phyloP scores from a whole-genome alignment of 352 stramenopile genomes.

The Phytophthora agathidicida region DNA sequence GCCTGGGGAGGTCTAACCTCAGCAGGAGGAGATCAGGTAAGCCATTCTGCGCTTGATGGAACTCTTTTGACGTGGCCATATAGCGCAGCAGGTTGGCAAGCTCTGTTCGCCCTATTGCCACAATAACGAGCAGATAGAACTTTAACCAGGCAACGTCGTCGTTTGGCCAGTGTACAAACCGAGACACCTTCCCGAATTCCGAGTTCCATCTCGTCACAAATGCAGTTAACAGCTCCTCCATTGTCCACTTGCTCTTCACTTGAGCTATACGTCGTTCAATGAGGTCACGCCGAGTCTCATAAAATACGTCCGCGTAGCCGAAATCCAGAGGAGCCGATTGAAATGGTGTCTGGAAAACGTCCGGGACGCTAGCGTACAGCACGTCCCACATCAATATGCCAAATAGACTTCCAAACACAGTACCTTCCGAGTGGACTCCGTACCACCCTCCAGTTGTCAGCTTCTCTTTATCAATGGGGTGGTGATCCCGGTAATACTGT shows the following conservation, averaged over 20 bases:
- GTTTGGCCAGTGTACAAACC: conserved; percentile 68
- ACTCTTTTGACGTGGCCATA: conserved; percentile 74
- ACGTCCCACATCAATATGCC: conserved; percentile 91
- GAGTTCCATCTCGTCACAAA: conserved; percentile 44
- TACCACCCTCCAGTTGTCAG: conserved; percentile 67
- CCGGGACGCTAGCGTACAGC: conserved; percentile 73
- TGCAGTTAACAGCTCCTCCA: conserved; percentile 46
- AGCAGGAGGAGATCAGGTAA: conserved; percentile 74
- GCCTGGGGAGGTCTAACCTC: conserved; percentile 19
- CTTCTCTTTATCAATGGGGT: conserved; percentile 8
- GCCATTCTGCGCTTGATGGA: conserved; percentile 73
- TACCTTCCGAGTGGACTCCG: conserved; percentile 86
- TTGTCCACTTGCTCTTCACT: conserved; percentile 46
- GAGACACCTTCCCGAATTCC: conserved; percentile 59
- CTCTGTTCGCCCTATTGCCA: conserved; percentile 47
- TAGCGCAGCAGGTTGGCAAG: conserved; percentile 59
- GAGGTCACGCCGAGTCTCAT: conserved; percentile 37
- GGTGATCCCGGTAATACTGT: conserved; percentile 68
- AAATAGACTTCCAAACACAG: conserved; percentile 75
- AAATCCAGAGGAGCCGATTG: conserved; percentile 79
- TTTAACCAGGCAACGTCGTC: conserved; percentile 38
- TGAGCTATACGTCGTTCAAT: conserved; percentile 56
- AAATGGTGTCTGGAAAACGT: conserved; percentile 90
- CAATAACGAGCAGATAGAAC: conserved; percentile 58
- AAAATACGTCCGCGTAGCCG: conserved; percentile 65